These are phyloP conservation scores for Annulohypoxylon bovei DNA, from an alignment of 495 filamentous ascomycete species.

Conservation along the genomic window DNA sequence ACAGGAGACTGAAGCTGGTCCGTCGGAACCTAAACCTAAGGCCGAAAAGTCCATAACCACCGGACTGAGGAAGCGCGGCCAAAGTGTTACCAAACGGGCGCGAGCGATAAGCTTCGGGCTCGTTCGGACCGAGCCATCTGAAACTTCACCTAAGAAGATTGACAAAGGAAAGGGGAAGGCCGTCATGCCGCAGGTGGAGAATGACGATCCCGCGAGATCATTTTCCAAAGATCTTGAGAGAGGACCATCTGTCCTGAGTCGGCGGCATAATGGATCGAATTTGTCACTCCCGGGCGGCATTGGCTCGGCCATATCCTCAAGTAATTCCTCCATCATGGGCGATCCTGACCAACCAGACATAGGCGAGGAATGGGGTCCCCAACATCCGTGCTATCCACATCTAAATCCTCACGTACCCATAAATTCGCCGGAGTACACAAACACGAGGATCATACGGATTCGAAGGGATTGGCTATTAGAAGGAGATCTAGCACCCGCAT, in stretches of 20 bases:
- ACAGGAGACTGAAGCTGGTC: constrained; percentile 45
- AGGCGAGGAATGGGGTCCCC: constrained; percentile 81
- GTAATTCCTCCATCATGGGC: constrained; percentile 64
- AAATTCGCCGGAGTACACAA: constrained; percentile 73
- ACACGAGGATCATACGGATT: constrained; percentile 90
- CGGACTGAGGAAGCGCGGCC: constrained; percentile 43
- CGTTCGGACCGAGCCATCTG: constrained; percentile 34
- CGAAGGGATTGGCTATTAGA: constrained; percentile 87
- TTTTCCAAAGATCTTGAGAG: constrained; percentile 63
- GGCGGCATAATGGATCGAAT: constrained; percentile 49
- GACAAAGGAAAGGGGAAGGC: constrained; percentile 61
- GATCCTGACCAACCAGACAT: constrained; percentile 60
- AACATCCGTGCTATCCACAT: constrained; percentile 92
- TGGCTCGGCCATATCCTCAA: constrained; percentile 60
- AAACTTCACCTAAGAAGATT: constrained; percentile 38
- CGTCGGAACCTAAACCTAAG: constrained; percentile 50
- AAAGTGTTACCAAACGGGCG: constrained; percentile 46
- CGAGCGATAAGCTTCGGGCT: constrained; percentile 50
- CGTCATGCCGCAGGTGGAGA: constrained; percentile 50
- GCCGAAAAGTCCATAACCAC: constrained; percentile 24
- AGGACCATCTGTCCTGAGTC: constrained; percentile 50
- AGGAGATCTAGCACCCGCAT: constrained; percentile 92
- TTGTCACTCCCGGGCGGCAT: constrained; percentile 55
- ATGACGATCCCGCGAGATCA: constrained; percentile 38
- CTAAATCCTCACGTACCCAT: constrained; percentile 89